These are phyloP conservation scores for Diaporthe amygdali DNA, from an alignment of 2,329 filamentous ascomycete species.

Conservation along the genomic window DNA sequence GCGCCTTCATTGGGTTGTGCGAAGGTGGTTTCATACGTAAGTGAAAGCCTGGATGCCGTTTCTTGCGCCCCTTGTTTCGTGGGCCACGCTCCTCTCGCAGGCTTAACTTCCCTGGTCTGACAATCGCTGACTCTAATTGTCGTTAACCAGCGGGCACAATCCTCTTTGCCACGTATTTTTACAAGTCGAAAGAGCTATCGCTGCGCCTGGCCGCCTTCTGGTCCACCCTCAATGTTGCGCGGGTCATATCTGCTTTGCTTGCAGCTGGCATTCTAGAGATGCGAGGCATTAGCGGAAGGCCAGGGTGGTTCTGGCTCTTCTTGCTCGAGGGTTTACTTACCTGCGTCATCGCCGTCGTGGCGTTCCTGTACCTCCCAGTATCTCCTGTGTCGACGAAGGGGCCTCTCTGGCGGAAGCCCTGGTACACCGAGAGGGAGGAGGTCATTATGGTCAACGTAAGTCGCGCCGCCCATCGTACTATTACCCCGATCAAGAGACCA, in stretches of 20 bases:
- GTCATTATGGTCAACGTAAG: constrained; percentile 69
- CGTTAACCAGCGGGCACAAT: constrained; percentile 49
- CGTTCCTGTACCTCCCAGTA: constrained; percentile 63
- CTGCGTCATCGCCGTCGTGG: constrained; percentile 54
- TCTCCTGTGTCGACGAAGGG: constrained; percentile 71
- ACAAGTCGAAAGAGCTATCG: constrained; percentile 71
- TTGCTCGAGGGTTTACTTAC: constrained; percentile 50
- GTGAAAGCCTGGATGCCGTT: neutral
- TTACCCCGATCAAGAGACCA: neutral
- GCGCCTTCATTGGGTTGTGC: constrained; percentile 57
- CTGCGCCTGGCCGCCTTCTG: constrained; percentile 73
- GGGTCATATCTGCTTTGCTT: constrained; percentile 53
- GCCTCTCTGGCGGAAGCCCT: constrained; percentile 64
- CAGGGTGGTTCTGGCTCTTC: constrained; percentile 63
- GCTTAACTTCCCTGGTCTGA: neutral
- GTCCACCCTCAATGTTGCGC: constrained; percentile 52
- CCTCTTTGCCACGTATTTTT: constrained; percentile 75
- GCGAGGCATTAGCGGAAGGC: constrained; percentile 49
- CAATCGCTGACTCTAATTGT: neutral
- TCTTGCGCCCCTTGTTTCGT: neutral
- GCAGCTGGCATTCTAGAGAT: constrained; percentile 55
- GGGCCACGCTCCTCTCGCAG: neutral
- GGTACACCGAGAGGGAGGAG: constrained; percentile 72
- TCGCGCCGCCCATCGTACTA: neutral
- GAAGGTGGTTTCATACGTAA: constrained; percentile 62